Conservation (phyloP, 371 early-diverging fungal genomes). For the Mucor ambiguus region DNA sequence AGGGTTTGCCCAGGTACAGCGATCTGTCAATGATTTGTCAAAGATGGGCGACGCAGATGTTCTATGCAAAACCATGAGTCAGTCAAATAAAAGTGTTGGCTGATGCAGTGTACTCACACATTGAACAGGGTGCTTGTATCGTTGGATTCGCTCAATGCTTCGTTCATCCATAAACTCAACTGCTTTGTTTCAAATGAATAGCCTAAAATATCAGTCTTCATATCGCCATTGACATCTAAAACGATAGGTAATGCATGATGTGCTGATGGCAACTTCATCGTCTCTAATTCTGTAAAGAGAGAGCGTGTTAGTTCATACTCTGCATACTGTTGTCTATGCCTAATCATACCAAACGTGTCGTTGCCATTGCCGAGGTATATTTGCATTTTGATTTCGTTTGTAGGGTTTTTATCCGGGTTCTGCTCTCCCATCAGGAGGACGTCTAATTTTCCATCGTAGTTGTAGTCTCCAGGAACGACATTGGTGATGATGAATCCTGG, state of each 20-base stretch:
- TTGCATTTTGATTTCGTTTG: conserved; percentile 63
- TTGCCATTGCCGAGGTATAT: conserved; percentile 74
- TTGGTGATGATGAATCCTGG: conserved; percentile 65
- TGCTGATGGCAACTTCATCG: conserved; percentile 57
- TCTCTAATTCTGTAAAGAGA: conserved; percentile 36
- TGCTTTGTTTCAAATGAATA: conserved; percentile 48
- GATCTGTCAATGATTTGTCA: conserved; percentile 25
- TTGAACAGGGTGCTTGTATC: conserved; percentile 34
- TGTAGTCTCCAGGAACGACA: conserved; percentile 83
- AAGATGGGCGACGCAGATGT: conserved; percentile 32
- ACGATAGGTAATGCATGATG: conserved; percentile 74
- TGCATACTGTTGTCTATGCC: neutral
- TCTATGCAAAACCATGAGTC: conserved; percentile 11
- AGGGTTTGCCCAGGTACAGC: conserved; percentile 73
- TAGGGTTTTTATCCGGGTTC: conserved; percentile 28
- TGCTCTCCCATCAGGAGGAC: conserved; percentile 73
- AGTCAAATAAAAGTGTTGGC: no score
- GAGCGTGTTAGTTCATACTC: neutral
- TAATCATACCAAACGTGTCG: conserved; percentile 58
- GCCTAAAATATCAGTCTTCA: conserved; percentile 80
- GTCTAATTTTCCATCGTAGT: conserved; percentile 87
- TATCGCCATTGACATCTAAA: conserved; percentile 79
- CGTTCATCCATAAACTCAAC: conserved; percentile 63
- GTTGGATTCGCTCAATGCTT: conserved; percentile 18
- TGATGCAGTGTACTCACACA: conserved; percentile 30